Evolutionary conservation across 352 stramenopile species (phyloP), one percentile per base, ranked within the genome.

Genomic region (Aphanomyces cochlioides): DNA sequence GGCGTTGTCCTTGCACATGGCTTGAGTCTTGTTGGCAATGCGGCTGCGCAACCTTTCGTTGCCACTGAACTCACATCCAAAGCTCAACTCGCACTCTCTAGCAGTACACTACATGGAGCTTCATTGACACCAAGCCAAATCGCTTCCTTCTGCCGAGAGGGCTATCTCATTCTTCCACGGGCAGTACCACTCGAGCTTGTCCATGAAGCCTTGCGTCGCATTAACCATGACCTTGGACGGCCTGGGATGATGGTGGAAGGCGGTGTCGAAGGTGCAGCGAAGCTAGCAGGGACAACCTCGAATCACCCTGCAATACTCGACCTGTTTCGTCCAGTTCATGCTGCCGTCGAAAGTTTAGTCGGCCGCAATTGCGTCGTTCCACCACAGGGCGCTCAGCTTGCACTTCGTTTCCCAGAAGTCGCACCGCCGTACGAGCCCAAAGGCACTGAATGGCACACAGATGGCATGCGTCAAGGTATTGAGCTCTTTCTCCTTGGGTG

Each of bases 391-490:
- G 83, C 76, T 5, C 85, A 93, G 57, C 87, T 92, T 43, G 85
- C 85, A 2, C 67, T 93, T 65, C 79, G 85, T 5, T 93, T 92
- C 58, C 85, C 85, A 0, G 83, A 92, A 43, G 73, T 93, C 8
- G 83, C 84, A 2, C 76, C 83, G 28, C 75, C 79, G 17, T 79
- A 84, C 1, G 81, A 93, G 13, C 84, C 81, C 5, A 56, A 75
- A 7, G 85, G 85, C 15, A 90, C 81, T 3, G 84, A 93, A 71
- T 93, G 85, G 85, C 85, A 93, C 75, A 93, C 83, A 19, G 85
- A 92, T 56, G 85, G 84, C 39, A 90, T 93, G 85, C 79, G 84
- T 1, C 85, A 93, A 72, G 83, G 64, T 70, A 21, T 7, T 19
- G 21, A 19, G 19, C 40, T 67, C 8, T 56, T 15, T 56, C 60